phyloP scores from a whole-genome alignment of 306 rosid genomes.

The Quercus aquifolioides region DNA sequence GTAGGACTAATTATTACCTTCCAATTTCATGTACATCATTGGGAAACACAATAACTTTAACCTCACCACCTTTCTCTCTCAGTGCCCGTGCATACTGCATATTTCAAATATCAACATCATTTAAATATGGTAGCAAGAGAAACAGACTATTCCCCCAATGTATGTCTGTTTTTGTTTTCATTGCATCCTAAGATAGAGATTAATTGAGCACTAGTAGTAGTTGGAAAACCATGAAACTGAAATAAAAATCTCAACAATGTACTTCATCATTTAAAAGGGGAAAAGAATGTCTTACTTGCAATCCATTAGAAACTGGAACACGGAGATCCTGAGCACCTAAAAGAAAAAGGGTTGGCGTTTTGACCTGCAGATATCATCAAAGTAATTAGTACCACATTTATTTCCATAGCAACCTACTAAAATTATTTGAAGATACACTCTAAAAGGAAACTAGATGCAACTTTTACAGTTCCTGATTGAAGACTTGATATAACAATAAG shows the following conservation, averaged over 20 bases:
- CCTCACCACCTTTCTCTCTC: constrained; percentile 71
- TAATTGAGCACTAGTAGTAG: not conserved
- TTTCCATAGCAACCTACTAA: constrained; percentile 2
- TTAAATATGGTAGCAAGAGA: not conserved
- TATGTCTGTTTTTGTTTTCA: no score
- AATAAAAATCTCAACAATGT: not conserved
- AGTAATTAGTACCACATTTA: constrained; percentile 4
- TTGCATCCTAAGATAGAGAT: not conserved
- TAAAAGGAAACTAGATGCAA: not conserved
- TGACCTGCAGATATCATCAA: constrained; percentile 53
- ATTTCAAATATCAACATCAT: constrained; percentile 22
- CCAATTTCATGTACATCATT: constrained; percentile 73
- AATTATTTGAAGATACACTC: not conserved
- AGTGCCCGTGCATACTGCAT: constrained; percentile 79
- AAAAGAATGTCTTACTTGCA: constrained; percentile 53
- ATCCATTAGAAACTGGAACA: constrained; percentile 56
- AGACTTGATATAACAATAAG: not conserved
- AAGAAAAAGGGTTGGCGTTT: constrained; percentile 74
- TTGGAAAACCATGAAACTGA: not conserved
- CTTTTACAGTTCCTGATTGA: not conserved
- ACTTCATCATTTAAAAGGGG: not conserved
- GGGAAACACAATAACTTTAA: constrained; percentile 73
- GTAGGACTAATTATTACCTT: constrained; percentile 42
- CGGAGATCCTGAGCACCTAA: constrained; percentile 82
- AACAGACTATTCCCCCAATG: not conserved